Percentiles rank a stretch among this genome's conserved stretches.
Conservation (phyloP, 768 basidiomycete genomes). For the Xerocomus brunneocitrinus region DNA sequence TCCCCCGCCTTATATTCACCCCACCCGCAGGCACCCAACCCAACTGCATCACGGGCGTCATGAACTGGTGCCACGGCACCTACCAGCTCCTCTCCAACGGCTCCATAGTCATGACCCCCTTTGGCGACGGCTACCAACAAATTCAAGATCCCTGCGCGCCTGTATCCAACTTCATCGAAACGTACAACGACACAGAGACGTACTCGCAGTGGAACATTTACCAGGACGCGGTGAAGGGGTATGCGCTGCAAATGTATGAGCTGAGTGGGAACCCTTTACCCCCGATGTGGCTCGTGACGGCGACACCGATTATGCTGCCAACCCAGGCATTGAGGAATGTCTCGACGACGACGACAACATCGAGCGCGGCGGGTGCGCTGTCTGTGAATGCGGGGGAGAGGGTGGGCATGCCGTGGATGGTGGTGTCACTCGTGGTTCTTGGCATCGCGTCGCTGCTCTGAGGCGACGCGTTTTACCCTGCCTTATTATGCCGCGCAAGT, state of each 20-base stretch:
- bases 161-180: constrained; percentile 79
- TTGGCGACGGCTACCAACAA: constrained; percentile 90
- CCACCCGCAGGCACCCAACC: constrained; percentile 62
- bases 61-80: constrained; percentile 87
- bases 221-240: constrained; percentile 54
- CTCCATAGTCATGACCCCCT: constrained; percentile 68
- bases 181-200: constrained; percentile 73
- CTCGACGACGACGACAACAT: constrained; percentile 14
- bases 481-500: not conserved
- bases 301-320: constrained; percentile 84
- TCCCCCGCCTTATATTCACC: not conserved
- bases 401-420: constrained; percentile 12
- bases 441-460: constrained; percentile 26
- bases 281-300: constrained; percentile 62
- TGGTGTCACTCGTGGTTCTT: constrained; percentile 15
- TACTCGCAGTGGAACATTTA: constrained; percentile 68
- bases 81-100: constrained; percentile 69
- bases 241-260: constrained; percentile 71
- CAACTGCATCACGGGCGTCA: constrained; percentile 82
- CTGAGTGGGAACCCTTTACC: constrained; percentile 76
- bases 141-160: constrained; percentile 92
- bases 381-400: constrained; percentile 25
- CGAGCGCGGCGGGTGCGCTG: not conserved
- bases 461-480: not conserved
- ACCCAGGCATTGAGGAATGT: constrained; percentile 60